Evolutionary conservation across 371 early-diverging fungal species (phyloP).

Genomic region (Syncephalis plumigaleata): DNA sequence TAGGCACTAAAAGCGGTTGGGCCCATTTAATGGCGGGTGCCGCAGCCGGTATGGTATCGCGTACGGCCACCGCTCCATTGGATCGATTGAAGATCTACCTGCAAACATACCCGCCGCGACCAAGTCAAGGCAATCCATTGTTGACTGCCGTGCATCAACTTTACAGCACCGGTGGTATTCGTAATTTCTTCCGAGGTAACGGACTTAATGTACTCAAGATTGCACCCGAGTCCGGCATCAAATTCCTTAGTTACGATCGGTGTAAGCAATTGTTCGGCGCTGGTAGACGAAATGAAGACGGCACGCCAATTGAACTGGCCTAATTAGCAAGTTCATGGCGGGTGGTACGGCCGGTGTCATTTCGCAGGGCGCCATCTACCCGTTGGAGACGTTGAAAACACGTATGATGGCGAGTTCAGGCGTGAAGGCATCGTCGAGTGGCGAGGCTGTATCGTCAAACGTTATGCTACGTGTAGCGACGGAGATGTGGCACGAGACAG

Average conservation of each 20-base stretch:
- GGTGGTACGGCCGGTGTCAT: conserved; percentile 68
- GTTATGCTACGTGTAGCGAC: conserved; percentile 17
- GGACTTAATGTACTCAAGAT: conserved; percentile 68
- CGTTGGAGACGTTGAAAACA: conserved; percentile 62
- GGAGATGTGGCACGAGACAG: conserved; percentile 36
- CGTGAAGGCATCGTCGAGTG: conserved; percentile 2
- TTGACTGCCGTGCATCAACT: conserved; percentile 21
- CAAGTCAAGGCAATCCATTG: conserved; percentile 11
- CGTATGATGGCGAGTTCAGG: conserved; percentile 46
- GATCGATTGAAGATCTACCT: conserved; percentile 60
- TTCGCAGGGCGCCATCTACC: conserved; percentile 61
- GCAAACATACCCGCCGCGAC: conserved; percentile 20
- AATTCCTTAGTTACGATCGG: conserved; percentile 55
- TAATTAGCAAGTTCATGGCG: conserved; percentile 44
- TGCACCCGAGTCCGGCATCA: conserved; percentile 60
- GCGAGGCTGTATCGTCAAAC: background rate
- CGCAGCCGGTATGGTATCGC: conserved; percentile 54
- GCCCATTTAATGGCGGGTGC: conserved; percentile 46
- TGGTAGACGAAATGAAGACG: conserved; percentile 21
- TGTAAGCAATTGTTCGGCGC: conserved; percentile 35
- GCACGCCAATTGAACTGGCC: conserved; percentile 1
- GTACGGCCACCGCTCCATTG: conserved; percentile 62
- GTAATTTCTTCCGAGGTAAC: conserved; percentile 64
- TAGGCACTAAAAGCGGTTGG: conserved; percentile 15
- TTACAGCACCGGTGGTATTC: conserved; percentile 45